These are phyloP conservation scores for Tuber borchii DNA, from an alignment of 495 filamentous ascomycete genomes.

Conservation along the genomic window DNA sequence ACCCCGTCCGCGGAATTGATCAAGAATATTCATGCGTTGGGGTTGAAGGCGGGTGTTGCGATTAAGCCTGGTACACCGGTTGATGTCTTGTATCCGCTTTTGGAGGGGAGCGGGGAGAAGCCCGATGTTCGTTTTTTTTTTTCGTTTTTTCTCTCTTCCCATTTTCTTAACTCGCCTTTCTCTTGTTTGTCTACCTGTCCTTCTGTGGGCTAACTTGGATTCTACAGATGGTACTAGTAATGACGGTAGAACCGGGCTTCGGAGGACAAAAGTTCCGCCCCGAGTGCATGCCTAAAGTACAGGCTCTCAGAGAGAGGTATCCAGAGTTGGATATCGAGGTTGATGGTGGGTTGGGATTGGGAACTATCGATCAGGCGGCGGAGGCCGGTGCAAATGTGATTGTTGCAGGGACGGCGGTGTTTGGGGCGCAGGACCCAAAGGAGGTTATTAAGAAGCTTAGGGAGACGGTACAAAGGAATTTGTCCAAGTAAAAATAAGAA, in stretches of 20 bases:
- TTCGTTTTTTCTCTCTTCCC: not conserved
- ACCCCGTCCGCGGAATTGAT: constrained; percentile 82
- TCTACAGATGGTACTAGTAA: constrained; percentile 90
- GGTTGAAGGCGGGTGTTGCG: constrained; percentile 87
- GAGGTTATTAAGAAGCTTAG: constrained; percentile 77
- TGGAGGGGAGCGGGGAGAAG: constrained; percentile 70
- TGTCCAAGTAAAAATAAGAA: constrained; percentile 8
- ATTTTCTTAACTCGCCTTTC: not conserved
- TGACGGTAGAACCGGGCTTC: constrained; percentile 97
- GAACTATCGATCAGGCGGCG: constrained; percentile 88
- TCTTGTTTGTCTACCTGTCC: not conserved
- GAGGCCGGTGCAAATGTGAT: constrained; percentile 97
- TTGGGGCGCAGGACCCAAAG: constrained; percentile 78
- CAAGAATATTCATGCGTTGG: constrained; percentile 76
- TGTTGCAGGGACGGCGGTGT: constrained; percentile 94
- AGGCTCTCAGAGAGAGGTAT: constrained; percentile 72
- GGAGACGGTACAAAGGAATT: constrained; percentile 62
- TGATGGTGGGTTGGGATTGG: constrained; percentile 79
- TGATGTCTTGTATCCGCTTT: constrained; percentile 81
- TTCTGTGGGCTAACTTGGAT: constrained; percentile 3
- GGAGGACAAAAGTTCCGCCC: constrained; percentile 99
- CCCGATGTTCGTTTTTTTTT: constrained; percentile 68
- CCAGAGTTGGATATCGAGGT: constrained; percentile 94
- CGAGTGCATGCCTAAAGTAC: constrained; percentile 86
- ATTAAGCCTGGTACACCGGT: constrained; percentile 89